Percentiles rank a stretch among this genome's conserved stretches.
phyloP scores from a whole-genome alignment of 139 green algal genomes.

The Desmodesmus armatus region DNA sequence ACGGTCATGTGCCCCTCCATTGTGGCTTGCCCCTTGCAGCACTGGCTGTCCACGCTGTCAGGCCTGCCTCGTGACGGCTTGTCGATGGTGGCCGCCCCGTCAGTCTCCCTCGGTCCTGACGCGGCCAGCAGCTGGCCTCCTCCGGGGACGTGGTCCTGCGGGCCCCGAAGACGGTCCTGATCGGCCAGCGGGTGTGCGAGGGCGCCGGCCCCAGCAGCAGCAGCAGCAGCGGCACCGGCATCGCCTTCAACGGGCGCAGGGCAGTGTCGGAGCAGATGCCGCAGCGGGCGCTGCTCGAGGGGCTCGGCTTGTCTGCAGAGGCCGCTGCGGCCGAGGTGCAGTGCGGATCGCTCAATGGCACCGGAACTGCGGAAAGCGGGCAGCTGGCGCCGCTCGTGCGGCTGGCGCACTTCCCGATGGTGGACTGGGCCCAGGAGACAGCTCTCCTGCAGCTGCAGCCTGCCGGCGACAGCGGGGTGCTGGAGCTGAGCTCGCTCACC shows the following conservation, averaged over 20 bases:
- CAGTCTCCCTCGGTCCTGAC: neutral
- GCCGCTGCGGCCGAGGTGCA: no score
- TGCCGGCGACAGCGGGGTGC: neutral
- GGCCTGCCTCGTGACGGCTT: slow-evolving; percentile 1
- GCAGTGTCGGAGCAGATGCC: neutral
- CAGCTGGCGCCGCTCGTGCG: neutral
- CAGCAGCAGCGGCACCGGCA: neutral
- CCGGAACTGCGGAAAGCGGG: neutral
- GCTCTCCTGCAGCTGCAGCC: neutral
- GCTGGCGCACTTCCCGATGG: neutral
- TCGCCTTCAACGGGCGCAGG: neutral
- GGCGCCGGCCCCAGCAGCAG: neutral
- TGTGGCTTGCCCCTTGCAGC: no score
- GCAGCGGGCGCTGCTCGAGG: neutral
- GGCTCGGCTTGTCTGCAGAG: no score
- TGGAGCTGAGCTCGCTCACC: neutral
- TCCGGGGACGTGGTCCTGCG: neutral
- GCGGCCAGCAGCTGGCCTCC: neutral
- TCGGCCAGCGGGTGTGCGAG: neutral
- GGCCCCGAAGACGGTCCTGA: neutral
- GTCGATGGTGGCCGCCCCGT: neutral
- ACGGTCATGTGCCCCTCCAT: no score
- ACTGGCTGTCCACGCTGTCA: neutral
- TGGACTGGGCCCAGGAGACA: neutral
- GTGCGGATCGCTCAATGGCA: no score